Evolutionary conservation across 805 yeast genomes (phyloP), one percentile per base, ranked within the genome.

Genomic region (Lachancea waltii): DNA sequence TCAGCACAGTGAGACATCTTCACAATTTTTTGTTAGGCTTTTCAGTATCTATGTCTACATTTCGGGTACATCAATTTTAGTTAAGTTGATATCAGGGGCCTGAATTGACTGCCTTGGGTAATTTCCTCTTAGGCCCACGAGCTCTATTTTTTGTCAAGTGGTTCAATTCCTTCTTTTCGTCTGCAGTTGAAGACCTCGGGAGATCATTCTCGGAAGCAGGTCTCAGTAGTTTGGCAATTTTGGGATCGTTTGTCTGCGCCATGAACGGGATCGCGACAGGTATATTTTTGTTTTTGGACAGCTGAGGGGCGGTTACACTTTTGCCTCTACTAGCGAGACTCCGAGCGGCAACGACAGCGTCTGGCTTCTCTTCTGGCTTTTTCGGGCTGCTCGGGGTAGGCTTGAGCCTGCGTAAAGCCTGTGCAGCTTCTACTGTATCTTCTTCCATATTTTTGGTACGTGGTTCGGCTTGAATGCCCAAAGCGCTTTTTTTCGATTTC

Each of bases 81-180:
- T n/a, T n/a, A n/a, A n/a, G n/a, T n/a, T n/a, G n/a, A n/a, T n/a
- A n/a, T n/a, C n/a, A n/a, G n/a, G n/a, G n/a, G n/a, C n/a, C n/a
- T n/a, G n/a, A n/a, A n/a, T n/a, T 23, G 13, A 23, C 26, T 3
- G n/a, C 18, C 17, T 47, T 49, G 2, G 69, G 72, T n/a, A 59
- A 47, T 35, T 64, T 53, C 40, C 71, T 48, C 38, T 54, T 64
- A 15, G 68, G 70, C 1, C 68, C 69, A 14, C 55, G 55, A 7
- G 67, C 46, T 38, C 70, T 53, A 5, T 38, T 43, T 45, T 62
- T 64, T 26, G 54, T 64, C 8, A 50, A 41, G 33, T 61, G 67
- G 3, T 33, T 48, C 29, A 62, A 30, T 9, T 22, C 16, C 14
- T 14, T 17, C 9, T 19, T 10, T n/a, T n/a, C 23, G 10, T 34